Percentiles rank a stretch among this genome's conserved stretches.
These are phyloP conservation scores for Sporothrix variecibatus DNA, from an alignment of 2,329 filamentous ascomycete species.

Conservation along the genomic window DNA sequence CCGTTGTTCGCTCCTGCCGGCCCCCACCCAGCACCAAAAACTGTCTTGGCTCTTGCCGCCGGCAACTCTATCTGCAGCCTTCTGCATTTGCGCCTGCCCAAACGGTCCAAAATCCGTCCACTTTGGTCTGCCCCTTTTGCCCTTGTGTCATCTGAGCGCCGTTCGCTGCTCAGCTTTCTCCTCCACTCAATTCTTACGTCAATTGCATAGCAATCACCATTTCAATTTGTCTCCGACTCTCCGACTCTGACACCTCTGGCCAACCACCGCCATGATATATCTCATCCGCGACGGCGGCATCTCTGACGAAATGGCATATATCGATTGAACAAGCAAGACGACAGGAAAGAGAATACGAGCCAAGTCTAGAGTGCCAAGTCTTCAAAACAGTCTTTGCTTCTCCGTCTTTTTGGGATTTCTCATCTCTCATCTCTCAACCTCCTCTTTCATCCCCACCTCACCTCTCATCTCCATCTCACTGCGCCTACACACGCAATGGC, in stretches of 20 bases:
- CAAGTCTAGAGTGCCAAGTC: no score
- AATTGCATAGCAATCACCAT: neutral
- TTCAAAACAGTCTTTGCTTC: neutral
- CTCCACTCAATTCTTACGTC: neutral
- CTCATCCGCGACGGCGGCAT: neutral
- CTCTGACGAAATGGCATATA: neutral
- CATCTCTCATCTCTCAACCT: neutral
- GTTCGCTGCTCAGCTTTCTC: neutral
- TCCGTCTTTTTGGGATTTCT: neutral
- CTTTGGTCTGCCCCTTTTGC: neutral
- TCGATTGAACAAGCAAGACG: neutral
- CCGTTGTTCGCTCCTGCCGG: no score
- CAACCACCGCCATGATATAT: conserved; percentile 15
- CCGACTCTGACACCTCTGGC: neutral
- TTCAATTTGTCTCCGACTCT: neutral
- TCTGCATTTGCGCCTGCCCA: neutral
- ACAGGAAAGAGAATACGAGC: neutral
- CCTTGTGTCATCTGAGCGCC: neutral
- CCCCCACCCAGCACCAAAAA: neutral
- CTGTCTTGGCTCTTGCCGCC: conserved; percentile 13
- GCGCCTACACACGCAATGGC: neutral
- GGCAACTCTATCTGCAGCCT: conserved; percentile 2
- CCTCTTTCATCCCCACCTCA: neutral
- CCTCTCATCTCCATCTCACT: neutral
- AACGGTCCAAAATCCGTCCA: neutral